These are phyloP conservation scores for Mentha longifolia DNA, from an alignment of 257 asterid genomes.

Conservation along the genomic window DNA sequence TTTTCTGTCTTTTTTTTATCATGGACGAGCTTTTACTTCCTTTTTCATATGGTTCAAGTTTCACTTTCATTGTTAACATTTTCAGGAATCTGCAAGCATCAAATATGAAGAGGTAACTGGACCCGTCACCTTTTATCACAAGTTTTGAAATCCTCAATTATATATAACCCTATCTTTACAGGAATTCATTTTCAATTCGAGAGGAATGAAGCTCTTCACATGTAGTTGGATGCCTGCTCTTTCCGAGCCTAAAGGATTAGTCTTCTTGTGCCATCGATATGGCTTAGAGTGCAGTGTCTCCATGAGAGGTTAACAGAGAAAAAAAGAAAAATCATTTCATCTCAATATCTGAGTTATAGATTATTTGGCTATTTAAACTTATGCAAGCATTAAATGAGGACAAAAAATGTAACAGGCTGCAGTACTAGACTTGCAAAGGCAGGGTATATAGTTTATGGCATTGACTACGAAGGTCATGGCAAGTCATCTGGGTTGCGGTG, in stretches of 20 bases:
- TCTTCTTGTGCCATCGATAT: constrained; percentile 70
- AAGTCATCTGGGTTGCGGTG: constrained; percentile 64
- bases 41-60: not conserved
- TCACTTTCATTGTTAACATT: not conserved
- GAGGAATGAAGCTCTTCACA: constrained; percentile 47
- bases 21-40: not conserved
- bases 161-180: constrained; percentile 15
- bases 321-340: not conserved
- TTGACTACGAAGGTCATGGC: constrained; percentile 75
- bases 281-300: constrained; percentile 68
- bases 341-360: not conserved
- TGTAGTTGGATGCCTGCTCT: constrained; percentile 51
- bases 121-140: not conserved
- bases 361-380: not conserved
- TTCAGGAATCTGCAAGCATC: constrained; percentile 23
- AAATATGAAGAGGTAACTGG: constrained; percentile 34
- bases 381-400: not conserved
- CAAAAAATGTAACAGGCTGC: constrained; percentile 34
- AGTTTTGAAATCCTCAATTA: not conserved
- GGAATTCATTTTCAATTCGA: constrained; percentile 46
- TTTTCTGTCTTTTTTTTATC: no score
- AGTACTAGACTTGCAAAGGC: constrained; percentile 54
- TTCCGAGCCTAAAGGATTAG: constrained; percentile 42
- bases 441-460: constrained; percentile 66
- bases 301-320: constrained; percentile 49